Percentiles rank a stretch among this genome's conserved stretches.
These are phyloP conservation scores for Coleophoma crateriformis DNA, from an alignment of 2,329 filamentous ascomycete genomes.

Conservation along the genomic window DNA sequence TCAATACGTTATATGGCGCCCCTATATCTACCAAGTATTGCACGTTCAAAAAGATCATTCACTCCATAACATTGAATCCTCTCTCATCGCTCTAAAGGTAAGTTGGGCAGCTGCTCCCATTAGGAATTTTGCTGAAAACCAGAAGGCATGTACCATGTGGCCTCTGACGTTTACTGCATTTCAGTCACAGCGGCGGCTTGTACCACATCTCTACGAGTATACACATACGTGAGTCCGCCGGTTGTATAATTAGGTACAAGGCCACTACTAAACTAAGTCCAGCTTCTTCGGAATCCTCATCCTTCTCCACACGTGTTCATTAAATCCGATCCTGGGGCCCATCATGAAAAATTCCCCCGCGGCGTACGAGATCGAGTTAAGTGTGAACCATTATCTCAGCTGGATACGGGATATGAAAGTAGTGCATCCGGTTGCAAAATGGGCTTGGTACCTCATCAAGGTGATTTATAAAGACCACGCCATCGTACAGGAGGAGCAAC, in stretches of 20 bases:
- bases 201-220: constrained; percentile 4
- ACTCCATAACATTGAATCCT: neutral
- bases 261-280: neutral
- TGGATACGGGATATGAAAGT: constrained; percentile 5
- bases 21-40: constrained; percentile 3
- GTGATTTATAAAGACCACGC: neutral
- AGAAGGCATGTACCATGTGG: neutral
- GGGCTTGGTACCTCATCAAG: constrained; percentile 1
- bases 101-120: neutral
- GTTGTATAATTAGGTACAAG: neutral
- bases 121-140: too few relatives aligned
- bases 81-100: neutral
- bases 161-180: neutral
- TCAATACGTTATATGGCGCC: constrained; percentile 4
- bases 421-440: constrained; percentile 3
- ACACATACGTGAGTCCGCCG: constrained; percentile 1
- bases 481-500: neutral
- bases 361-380: neutral
- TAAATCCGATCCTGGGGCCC: neutral
- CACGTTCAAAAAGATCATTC: neutral
- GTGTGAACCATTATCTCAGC: neutral
- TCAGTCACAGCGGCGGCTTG: neutral
- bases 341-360: neutral
- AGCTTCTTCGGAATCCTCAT: neutral
- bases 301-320: neutral